Evolutionary conservation across 2,329 filamentous ascomycete genomes (phyloP).

Genomic region (Calonectria montana): DNA sequence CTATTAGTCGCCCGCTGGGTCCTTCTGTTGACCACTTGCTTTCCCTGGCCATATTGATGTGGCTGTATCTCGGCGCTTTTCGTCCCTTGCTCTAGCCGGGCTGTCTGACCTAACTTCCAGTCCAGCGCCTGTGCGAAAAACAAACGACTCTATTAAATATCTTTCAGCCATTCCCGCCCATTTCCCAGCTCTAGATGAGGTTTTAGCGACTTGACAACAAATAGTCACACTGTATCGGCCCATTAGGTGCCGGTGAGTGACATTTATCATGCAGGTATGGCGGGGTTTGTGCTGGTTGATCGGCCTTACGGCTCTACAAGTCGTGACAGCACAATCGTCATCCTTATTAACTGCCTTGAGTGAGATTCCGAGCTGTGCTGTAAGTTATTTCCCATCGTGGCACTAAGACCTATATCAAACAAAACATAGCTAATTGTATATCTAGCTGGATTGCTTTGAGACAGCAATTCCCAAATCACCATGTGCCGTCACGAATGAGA

Average conservation of each 20-base stretch:
- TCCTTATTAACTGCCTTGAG: not conserved
- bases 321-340: not conserved
- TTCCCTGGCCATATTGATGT: not conserved
- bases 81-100: not conserved
- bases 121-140: not conserved
- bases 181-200: not conserved
- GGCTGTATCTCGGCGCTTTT: constrained; percentile 5
- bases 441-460: not conserved
- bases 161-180: not conserved
- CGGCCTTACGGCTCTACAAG: not conserved
- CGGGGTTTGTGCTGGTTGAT: not conserved
- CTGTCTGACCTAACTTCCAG: not conserved
- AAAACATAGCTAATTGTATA: not conserved
- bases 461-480: not conserved
- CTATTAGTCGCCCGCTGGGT: not conserved
- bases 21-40: not conserved
- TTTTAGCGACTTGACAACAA: not conserved
- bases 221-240: not conserved
- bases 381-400: not conserved
- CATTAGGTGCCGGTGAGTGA: not conserved
- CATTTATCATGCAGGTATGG: not conserved
- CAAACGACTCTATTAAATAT: not conserved
- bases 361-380: not conserved
- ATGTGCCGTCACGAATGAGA: not conserved
- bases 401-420: not conserved